Conservation (phyloP, 139 green algal species). For the Diplosphaera chodatii region DNA sequence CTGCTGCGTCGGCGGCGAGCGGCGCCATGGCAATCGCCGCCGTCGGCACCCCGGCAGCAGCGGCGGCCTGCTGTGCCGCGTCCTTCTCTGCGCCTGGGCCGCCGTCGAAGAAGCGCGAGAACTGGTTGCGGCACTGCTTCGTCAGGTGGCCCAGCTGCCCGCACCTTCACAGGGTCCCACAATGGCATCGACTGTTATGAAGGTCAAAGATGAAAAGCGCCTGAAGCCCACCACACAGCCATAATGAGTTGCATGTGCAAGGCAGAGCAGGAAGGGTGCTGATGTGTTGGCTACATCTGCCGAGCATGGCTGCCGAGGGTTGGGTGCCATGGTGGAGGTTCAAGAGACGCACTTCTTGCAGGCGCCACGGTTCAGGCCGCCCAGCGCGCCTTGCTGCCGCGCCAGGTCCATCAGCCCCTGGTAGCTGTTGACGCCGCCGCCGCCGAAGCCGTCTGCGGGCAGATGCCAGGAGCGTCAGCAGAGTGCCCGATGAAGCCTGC, state of each 20-base stretch:
- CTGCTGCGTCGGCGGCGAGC: constrained; percentile 14
- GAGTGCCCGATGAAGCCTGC: too few species aligned
- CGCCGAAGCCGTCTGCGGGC: constrained; percentile 46
- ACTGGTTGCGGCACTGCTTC: constrained; percentile 77
- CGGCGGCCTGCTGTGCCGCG: constrained; percentile 2
- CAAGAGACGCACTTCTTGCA: constrained; percentile 82
- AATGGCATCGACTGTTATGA: too few species aligned
- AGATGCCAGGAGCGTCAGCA: too few species aligned
- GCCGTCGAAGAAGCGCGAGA: constrained; percentile 23
- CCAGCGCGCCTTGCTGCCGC: constrained; percentile 49
- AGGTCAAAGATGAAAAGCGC: too few species aligned
- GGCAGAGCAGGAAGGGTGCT: too few species aligned
- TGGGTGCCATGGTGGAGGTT: too few species aligned
- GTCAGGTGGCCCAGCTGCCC: constrained; percentile 81
- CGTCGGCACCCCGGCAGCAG: constrained; percentile 8
- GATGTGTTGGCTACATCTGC: too few species aligned
- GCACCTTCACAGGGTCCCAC: too few species aligned
- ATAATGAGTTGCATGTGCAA: too few species aligned
- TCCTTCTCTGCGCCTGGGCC: background rate
- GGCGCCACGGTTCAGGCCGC: constrained; percentile 50
- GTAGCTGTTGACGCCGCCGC: constrained; percentile 58
- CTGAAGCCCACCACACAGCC: too few species aligned
- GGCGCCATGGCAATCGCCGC: constrained; percentile 12
- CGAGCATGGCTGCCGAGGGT: too few species aligned
- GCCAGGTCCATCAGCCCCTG: constrained; percentile 60